phyloP scores from a whole-genome alignment of 441 rosid genomes.

The Sinapis alba region DNA sequence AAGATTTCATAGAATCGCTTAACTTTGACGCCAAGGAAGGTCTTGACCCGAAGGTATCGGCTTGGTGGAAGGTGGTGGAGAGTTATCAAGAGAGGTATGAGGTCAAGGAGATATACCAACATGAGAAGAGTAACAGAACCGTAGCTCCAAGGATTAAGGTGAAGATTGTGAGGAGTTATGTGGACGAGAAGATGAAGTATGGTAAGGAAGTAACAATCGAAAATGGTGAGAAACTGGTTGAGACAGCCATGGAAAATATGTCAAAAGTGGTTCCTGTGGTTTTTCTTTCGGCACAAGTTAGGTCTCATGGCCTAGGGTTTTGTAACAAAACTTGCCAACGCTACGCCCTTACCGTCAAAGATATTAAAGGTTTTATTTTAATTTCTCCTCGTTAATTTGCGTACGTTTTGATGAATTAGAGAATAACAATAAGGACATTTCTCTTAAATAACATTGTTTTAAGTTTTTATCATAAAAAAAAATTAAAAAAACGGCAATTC shows the following conservation, averaged over 20 bases:
- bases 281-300: slow-evolving; percentile 49
- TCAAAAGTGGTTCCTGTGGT: slow-evolving; percentile 43
- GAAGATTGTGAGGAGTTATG: slow-evolving; percentile 39
- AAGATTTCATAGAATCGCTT: slow-evolving; percentile 55
- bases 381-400: neutral
- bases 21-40: slow-evolving; percentile 37
- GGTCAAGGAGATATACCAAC: slow-evolving; percentile 23
- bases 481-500: too few species aligned
- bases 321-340: slow-evolving; percentile 58
- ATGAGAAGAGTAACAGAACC: slow-evolving; percentile 12
- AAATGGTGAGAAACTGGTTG: slow-evolving; percentile 30
- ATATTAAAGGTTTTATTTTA: slow-evolving; percentile 26
- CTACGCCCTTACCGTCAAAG: slow-evolving; percentile 32
- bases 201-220: slow-evolving; percentile 52
- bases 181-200: slow-evolving; percentile 38
- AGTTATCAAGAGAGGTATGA: slow-evolving; percentile 44
- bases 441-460: too few species aligned
- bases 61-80: slow-evolving; percentile 71
- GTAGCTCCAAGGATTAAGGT: slow-evolving; percentile 41
- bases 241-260: slow-evolving; percentile 34
- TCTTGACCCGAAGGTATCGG: slow-evolving; percentile 48
- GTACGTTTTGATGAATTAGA: neutral
- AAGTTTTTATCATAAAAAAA: too few species aligned
- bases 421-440: neutral
- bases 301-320: slow-evolving; percentile 52